Evolutionary conservation across 345 rosid genomes (phyloP), one percentile per base, ranked within the genome.

Genomic region (Erysimum cheiranthoides): DNA sequence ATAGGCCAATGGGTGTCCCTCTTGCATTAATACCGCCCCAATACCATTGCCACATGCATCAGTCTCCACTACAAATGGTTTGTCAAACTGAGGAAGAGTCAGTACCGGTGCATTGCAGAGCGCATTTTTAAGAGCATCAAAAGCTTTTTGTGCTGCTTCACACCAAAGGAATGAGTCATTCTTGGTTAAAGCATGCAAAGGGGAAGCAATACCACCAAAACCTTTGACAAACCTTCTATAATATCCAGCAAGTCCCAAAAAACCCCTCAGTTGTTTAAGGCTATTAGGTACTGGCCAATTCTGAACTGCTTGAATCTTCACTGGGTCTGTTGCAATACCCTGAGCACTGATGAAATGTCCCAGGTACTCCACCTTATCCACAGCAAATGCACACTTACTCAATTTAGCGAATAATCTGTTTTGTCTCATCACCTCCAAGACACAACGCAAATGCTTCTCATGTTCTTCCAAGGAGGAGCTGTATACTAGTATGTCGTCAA

Each of bases 401-500:
- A 17, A 2, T 0, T 28, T 27, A 0, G 58, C 16, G 27, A 5
- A 53, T 0, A 53, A 2, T 0, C 2, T 11, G 3, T 53, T 53
- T 2, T 5, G 0, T 0, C 10, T 11, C 59, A 53, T 53, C 0
- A 27, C 0, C 13, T 28, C 35, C 2, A 53, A 13, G 0, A 27
- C 14, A 0, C 1, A 0, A 0, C 1, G 0, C 1, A 53, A 2
- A 1, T 53, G 35, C 0, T 5, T 3, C 1, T 2, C 0, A 28
- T 12, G 57, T 2, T 0, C 0, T 0, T 51, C 27, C 12, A 16
- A 1, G 0, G 13, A 3, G 0, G 10, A 0, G 4, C n/a, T 51
- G 2, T 51, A 51, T 0, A 51, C 2, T 0, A 51, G 1, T 0
- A 51, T 25, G 0, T 51, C 32, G 10, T 51, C 57, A 4, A 10